phyloP scores from a whole-genome alignment of 1,284 basidiomycete species.

The Fomitopsis betulina region DNA sequence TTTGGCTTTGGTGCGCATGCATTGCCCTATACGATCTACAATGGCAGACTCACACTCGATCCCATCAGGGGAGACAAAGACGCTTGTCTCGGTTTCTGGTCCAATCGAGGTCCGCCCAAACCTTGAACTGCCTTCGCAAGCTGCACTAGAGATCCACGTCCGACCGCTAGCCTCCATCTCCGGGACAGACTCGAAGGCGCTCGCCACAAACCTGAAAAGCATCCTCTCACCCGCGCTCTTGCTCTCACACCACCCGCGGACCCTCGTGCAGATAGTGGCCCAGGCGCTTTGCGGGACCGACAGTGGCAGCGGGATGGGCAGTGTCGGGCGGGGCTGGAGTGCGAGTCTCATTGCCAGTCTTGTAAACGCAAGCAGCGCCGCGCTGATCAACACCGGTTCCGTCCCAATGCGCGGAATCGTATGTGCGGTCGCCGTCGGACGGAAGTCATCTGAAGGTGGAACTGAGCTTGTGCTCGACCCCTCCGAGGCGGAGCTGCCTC shows the following conservation, averaged over 20 bases:
- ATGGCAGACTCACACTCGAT: not conserved
- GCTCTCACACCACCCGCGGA: conserved; percentile 59
- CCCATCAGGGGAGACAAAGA: conserved; percentile 38
- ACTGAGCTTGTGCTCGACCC: conserved; percentile 47
- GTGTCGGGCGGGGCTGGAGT: conserved; percentile 26
- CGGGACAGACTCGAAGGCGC: conserved; percentile 59
- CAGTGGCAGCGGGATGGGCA: conserved; percentile 24
- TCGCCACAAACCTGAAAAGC: conserved; percentile 46
- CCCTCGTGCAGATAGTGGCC: conserved; percentile 65
- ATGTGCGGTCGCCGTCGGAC: conserved; percentile 58
- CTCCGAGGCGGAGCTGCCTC: conserved; percentile 37
- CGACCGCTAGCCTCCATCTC: conserved; percentile 64
- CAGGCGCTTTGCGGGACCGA: conserved; percentile 45
- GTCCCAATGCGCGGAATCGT: conserved; percentile 68
- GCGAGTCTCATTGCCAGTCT: conserved; percentile 42
- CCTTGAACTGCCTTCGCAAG: conserved; percentile 62
- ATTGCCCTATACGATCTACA: conserved; percentile 1
- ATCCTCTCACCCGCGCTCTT: conserved; percentile 57
- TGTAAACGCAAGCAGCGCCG: conserved; percentile 64
- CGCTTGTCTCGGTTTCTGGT: conserved; percentile 67
- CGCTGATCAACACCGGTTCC: conserved; percentile 62
- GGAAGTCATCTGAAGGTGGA: conserved; percentile 15
- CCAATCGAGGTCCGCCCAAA: conserved; percentile 70
- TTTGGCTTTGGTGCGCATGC: conserved; percentile 51
- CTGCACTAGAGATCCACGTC: conserved; percentile 66